Base-by-base conservation (phyloP, 495 filamentous ascomycete species). In the Podospora bellae-mahoneyi region DNA sequence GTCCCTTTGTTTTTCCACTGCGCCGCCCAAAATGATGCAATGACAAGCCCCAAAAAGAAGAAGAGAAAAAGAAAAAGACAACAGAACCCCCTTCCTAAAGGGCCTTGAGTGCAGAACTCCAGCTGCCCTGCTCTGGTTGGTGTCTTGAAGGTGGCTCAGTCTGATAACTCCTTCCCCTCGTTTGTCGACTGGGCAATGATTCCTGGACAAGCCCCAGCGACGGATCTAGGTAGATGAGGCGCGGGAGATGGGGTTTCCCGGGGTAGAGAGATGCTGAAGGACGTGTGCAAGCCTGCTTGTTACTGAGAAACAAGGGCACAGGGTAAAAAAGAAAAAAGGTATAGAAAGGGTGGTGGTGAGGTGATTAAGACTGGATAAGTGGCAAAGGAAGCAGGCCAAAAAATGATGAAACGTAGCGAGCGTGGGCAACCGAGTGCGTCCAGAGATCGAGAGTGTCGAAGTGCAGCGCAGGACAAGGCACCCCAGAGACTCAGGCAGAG, bases 321-420 rank as follows among this genome's bases (percentile, higher is more conserved):
- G n/a, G 19, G 55, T 57, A 57, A 5, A 57, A 57, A 16, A 18
- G 55, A 19, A 19, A 19, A 23, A 32, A 5, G 1, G 30, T 48
- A 58, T 58, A 18, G 3, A 9, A 58, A 20, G 13, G 2, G 23
- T 58, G 55, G 18, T 20, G 55, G 4, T 58, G 54, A 23, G n/a
- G 55, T 58, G n/a, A 26, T 58, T 58, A 58, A 58, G 15, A 19
- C n/a, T 58, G 18, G n/a, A 58, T 19, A 58, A 19, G 55, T 48
- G 39, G 39, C 39, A 48, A 48, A 48, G 13, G 15, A 48, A 48
- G 39, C 13, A 48, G 3, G 39, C 13, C 2, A 13, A 48, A 48
- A 6, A 48, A 48, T 13, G 6, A 10, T 48, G 5, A 48, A 48
- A 13, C 5, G 39, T 48, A 13, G 39, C 39, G 39, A 16, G 39